Evolutionary conservation across 768 basidiomycete genomes (phyloP).

Genomic region (Roridomyces roridus): DNA sequence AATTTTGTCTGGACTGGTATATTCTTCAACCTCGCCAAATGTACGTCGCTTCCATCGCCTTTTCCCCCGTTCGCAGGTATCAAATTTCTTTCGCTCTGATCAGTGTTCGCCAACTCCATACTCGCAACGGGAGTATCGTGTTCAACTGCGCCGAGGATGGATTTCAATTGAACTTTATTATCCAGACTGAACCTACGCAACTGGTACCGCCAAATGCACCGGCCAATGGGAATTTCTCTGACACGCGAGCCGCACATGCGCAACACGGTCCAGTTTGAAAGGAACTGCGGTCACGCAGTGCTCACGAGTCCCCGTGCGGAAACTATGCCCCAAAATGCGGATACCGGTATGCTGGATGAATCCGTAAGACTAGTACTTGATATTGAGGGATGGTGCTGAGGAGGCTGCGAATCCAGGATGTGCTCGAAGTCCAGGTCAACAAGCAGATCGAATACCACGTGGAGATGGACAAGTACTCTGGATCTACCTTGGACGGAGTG

Average conservation of each 20-base stretch:
- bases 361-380: not conserved
- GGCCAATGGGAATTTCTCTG: slow-evolving; percentile 12
- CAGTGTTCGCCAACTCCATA: slow-evolving; percentile 15
- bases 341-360: slow-evolving; percentile 5
- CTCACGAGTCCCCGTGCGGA: not conserved
- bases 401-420: too few relatives aligned
- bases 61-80: too few relatives aligned
- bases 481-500: too few relatives aligned
- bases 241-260: too few relatives aligned
- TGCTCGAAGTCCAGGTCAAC: too few relatives aligned
- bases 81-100: not conserved
- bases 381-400: not conserved
- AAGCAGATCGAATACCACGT: too few relatives aligned
- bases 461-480: too few relatives aligned
- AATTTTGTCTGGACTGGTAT: slow-evolving; percentile 14
- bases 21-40: slow-evolving; percentile 8
- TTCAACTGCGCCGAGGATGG: not conserved
- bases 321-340: not conserved
- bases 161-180: too few relatives aligned
- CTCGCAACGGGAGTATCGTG: slow-evolving; percentile 3
- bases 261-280: not conserved
- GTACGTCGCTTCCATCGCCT: slow-evolving; percentile 4
- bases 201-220: slow-evolving; percentile 10
- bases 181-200: slow-evolving; percentile 16
- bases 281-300: not conserved